Base-by-base conservation (phyloP, 2,329 filamentous ascomycete species). In the Alternaria brassicae region DNA sequence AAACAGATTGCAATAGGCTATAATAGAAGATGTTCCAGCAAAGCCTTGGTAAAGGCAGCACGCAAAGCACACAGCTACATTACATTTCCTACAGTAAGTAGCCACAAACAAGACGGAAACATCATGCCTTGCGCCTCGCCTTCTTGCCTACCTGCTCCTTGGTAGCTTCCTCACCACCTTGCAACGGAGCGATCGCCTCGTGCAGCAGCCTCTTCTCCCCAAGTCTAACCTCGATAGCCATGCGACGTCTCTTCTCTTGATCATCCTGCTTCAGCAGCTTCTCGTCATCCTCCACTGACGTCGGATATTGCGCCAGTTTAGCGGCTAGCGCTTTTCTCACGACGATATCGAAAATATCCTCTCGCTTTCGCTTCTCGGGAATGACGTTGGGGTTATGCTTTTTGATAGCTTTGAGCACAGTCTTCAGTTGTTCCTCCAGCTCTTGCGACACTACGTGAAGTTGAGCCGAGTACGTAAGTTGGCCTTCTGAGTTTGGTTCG, bases 151-250 rank as follows among this genome's bases (percentile, higher is more conserved):
- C 19, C 13, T 42, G 25, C 4, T 12, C 21, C 10, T 32, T 12
- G 3, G 9, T 19, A 2, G 6, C 2, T 2, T 42, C 34, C 6
- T 13, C 12, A 1, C 36, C 42, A 2, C 7, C 28, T 8, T 57
- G 41, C 12, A 41, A 7, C 9, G 66, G 9, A 15, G 60, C 53
- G 12, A 66, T 25, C 12, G 60, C 65, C 48, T 71, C 68, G 23
- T 63, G 50, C 6, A 71, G 53, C 19, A 71, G 19, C 1, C 34
- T 21, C 39, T 71, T 71, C 32, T 71, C 68, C 8, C 68, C 67
- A 8, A 69, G 12, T 6, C 68, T 61, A 6, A 69, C 63, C 7
- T 66, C 59, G 13, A 69, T 17, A 1, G 68, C 63, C 68, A 71
- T 69, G 3, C 65, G 60, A 36, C 55, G 56, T 21, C 67, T 63